Evolutionary conservation across 2,329 filamentous ascomycete species (phyloP).

Genomic region (Arthrobotrys musiformis): DNA sequence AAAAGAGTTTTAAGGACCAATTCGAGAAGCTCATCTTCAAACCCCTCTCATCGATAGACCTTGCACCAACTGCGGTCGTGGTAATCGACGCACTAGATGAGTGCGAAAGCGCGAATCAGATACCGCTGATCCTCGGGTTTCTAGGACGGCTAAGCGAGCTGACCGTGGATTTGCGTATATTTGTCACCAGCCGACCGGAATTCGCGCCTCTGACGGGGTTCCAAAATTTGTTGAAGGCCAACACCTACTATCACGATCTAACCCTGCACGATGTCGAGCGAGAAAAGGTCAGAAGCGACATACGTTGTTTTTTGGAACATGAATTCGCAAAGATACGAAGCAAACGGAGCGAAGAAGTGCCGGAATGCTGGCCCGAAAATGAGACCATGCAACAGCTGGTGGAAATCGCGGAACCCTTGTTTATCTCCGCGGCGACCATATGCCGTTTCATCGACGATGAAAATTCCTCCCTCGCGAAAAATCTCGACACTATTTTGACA

Average conservation of each 20-base stretch:
- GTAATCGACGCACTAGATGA: constrained; percentile 41
- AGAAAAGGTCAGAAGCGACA: constrained; percentile 19
- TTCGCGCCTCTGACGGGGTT: not conserved
- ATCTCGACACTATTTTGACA: not conserved
- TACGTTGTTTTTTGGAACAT: not conserved
- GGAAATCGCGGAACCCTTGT: constrained; percentile 5
- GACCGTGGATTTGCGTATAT: constrained; percentile 21
- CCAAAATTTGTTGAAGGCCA: not conserved
- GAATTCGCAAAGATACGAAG: constrained; percentile 1
- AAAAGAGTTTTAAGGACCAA: not conserved
- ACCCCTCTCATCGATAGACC: not conserved
- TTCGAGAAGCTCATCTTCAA: not conserved
- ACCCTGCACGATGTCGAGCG: constrained; percentile 1
- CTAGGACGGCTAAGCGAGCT: constrained; percentile 26
- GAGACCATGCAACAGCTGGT: constrained; percentile 2
- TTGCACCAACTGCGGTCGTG: too few species aligned
- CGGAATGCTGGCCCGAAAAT: not conserved
- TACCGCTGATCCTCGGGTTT: constrained; percentile 5
- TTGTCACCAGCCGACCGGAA: constrained; percentile 35
- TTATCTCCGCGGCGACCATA: constrained; percentile 38
- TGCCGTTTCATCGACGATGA: constrained; percentile 23
- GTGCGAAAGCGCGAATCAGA: constrained; percentile 11
- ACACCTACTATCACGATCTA: constrained; percentile 11
- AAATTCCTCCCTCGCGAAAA: not conserved
- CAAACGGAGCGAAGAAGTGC: not conserved